Evolutionary conservation across 306 rosid genomes (phyloP), one percentile per base, ranked within the genome.

Genomic region (Lathyrus tuberosus): DNA sequence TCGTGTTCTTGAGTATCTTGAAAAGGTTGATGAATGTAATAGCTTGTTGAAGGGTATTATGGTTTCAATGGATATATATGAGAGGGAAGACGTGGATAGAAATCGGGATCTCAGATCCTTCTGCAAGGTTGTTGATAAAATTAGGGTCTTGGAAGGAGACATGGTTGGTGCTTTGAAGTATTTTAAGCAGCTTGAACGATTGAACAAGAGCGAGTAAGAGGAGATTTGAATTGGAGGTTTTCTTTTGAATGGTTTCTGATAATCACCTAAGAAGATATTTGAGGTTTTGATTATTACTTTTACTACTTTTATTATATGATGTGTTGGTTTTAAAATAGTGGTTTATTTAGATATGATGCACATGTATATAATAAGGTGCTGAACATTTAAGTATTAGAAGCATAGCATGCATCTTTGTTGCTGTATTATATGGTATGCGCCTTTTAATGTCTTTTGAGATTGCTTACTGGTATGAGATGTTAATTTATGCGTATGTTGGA

Each of bases 141-240:
- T 81, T 35, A 62, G 56, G 75, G 48, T 56, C 69, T 62, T 81
- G 79, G 81, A 81, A 56, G 81, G 60, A 43, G 68, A 76, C 11
- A 76, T 76, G 80, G 66, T 52, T 80, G 46, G 65, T 81, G 85
- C 85, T 67, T 76, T 81, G 79, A 72, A 81, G 79, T 37, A 67
- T 28, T 77, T 61, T 41, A 76, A 81, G 72, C 76, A 81, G 42
- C 67, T 76, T 61, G 81, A 72, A 57, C 71, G 47, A 54, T 24
- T 24, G 26, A 26, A 26, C 30, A 26, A 26, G 65, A 76, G 37
- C 76, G 44, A 47, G 37, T 81, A 31, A 62, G 60, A 72, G 8
- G 49, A 38, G 28, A 61, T 37, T 62, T 41, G 40, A 65, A 22
- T 53, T 22, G 33, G 17, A 30, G 2, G 14, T 37, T 33, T 17